Evolutionary conservation across 2,329 filamentous ascomycete species (phyloP), one percentile per base, ranked within the genome.

Genomic region (Aureobasidium sp.): DNA sequence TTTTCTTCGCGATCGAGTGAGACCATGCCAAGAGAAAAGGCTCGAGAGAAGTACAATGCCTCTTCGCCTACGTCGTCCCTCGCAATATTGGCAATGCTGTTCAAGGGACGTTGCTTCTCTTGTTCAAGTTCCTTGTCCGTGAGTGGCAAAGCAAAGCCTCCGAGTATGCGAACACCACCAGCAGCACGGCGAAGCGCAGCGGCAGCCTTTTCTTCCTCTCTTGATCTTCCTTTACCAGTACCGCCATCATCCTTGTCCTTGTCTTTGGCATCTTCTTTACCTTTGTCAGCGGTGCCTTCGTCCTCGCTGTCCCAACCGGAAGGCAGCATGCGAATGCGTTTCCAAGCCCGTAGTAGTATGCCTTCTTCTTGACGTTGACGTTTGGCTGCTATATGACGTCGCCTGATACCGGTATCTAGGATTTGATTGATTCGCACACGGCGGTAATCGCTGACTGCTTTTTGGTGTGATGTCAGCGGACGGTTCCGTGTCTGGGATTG

Each of bases 371-470:
- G 82, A 5, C 89, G 83, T 21, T 76, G 69, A 67, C 85, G 86
- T 50, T 85, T 83, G 13, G 85, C 82, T 61, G 78, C 78, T 69
- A 86, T 83, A 69, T 91, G 87, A 57, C 84, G 79, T 65, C 80
- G 81, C 53, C 87, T 84, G 37, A 93, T 77, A 34, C 87, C 86
- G n/a, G 86, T 84, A 66, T 90, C 87, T 16, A 94, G 82, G 57
- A 91, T 89, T 68, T 91, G 87, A 69, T 91, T 87, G n/a, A 93
- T 89, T 6, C 89, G 85, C 69, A 90, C 85, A 64, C 85, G 88
- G 21, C 90, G 81, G 72, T 92, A 91, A 61, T 86, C 83, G 72
- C 91, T 89, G 1, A 94, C 88, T 0, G 89, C 89, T 42, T 91
- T 78, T 73, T 94, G 90, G 73, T 94, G 90, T 39, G 89, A 88